Base-by-base conservation (phyloP, 495 filamentous ascomycete species). In the Lineolata rhizophorae region DNA sequence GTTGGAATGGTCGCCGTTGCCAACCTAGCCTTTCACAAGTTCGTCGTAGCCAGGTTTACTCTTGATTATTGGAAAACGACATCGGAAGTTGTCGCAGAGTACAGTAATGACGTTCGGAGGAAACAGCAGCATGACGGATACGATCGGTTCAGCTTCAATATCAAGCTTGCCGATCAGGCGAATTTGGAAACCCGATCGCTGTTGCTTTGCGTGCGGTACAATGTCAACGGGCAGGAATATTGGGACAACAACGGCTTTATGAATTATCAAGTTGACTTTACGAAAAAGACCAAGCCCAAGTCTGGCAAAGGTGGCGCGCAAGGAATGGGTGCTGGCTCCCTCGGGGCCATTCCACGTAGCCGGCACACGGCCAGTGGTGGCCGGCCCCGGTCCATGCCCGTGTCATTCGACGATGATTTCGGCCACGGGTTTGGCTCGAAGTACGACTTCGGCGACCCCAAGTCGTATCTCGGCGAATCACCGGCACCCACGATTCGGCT, bases 51-150 rank as follows among this genome's bases (percentile, higher is more conserved):
- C 49, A 69, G 87, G 18, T 97, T 97, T 48, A 95, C 90, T 0
- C 66, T 95, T 34, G 87, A 97, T 52, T 83, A 84, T 48, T 97
- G 87, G 87, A 90, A 85, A 57, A 97, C 87, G 0, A 84, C 83
- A 2, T 97, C 87, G 1, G 87, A 97, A 48, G 76, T 97, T 2
- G 61, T 65, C 25, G 90, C 82, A 5, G 83, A 93, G 44, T 97
- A 67, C 54, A 76, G 72, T 49, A 65, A 75, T 34, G 78, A 90
- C 53, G 63, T 83, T 20, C 65, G 69, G 8, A 72, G 66, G 24
- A 65, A 65, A 34, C 72, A 77, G 27, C 51, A 47, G 5, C 56
- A 70, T 10, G 65, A 75, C 43, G 71, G 74, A 19, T 76, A 69
- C 44, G 87, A 97, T 48, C 67, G 79, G 15, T 97, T 97, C 53